phyloP scores from a whole-genome alignment of 2,329 filamentous ascomycete genomes.

The Neopestalotiopsis rosae region DNA sequence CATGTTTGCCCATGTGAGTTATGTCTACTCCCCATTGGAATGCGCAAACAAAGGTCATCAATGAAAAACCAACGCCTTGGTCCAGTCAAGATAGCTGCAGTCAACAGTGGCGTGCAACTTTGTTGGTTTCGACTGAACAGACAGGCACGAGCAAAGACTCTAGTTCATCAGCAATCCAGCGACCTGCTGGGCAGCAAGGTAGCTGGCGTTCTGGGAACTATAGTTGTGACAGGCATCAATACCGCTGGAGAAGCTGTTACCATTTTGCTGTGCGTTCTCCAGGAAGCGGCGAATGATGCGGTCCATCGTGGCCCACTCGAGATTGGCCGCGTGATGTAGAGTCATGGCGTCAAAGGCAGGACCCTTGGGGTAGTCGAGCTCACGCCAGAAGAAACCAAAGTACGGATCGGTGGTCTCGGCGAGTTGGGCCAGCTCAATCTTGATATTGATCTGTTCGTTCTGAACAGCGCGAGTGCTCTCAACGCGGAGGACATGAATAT shows the following conservation, averaged over 20 bases:
- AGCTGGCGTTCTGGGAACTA: background rate
- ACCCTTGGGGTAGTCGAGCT: constrained; percentile 48
- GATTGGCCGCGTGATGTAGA: constrained; percentile 48
- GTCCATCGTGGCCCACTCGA: constrained; percentile 57
- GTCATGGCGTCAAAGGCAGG: constrained; percentile 52
- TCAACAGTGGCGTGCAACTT: background rate
- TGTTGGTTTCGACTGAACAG: background rate
- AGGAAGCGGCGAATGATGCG: constrained; percentile 45
- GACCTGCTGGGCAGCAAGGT: background rate
- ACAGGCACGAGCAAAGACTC: background rate
- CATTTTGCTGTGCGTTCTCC: background rate
- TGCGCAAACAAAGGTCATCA: background rate
- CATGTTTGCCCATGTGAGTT: background rate
- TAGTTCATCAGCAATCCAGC: constrained; percentile 3
- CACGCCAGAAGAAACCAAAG: constrained; percentile 59
- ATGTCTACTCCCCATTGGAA: background rate
- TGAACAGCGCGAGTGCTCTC: constrained; percentile 51
- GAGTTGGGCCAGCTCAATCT: constrained; percentile 41
- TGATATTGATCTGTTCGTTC: constrained; percentile 46
- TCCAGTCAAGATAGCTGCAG: background rate
- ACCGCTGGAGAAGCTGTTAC: background rate
- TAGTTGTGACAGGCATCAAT: background rate
- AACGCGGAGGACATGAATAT: constrained; percentile 60
- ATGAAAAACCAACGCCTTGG: background rate
- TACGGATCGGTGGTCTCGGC: constrained; percentile 45